A percentile compares a stretch with the other conserved stretches of the same genome.
Evolutionary conservation across 1,284 basidiomycete genomes (phyloP).

Genomic region (Cryptococcus sp.): DNA sequence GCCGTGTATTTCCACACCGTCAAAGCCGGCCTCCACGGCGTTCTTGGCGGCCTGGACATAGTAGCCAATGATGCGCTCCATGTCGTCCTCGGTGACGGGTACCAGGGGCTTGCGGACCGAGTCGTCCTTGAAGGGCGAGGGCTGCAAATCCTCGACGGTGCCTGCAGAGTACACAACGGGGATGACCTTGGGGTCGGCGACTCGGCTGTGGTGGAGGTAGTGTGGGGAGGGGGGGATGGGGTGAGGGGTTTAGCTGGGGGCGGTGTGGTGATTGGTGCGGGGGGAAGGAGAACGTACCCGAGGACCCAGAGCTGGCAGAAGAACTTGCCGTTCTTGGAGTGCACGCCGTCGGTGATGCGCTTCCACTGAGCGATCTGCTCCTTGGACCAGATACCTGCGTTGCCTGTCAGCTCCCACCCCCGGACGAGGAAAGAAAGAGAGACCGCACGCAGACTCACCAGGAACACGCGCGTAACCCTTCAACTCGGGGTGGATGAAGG

Average conservation of each 20-base stretch:
- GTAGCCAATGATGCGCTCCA: slow-evolving; percentile 50
- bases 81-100: slow-evolving; percentile 34
- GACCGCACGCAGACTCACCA: slow-evolving; percentile 4
- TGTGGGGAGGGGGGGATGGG: background rate
- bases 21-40: slow-evolving; percentile 62
- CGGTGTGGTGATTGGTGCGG: background rate
- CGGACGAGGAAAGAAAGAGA: slow-evolving; percentile 7
- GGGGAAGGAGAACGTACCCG: slow-evolving; percentile 32
- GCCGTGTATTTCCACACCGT: slow-evolving; percentile 59
- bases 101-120: slow-evolving; percentile 29
- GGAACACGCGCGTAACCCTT: slow-evolving; percentile 19
- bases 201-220: slow-evolving; percentile 15
- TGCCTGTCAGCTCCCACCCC: too few species aligned
- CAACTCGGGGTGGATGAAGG: slow-evolving; percentile 26
- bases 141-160: background rate
- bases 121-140: background rate
- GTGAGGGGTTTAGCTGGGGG: background rate
- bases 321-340: slow-evolving; percentile 53
- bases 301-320: slow-evolving; percentile 56
- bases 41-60: slow-evolving; percentile 56
- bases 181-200: slow-evolving; percentile 12
- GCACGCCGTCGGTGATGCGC: slow-evolving; percentile 51
- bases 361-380: slow-evolving; percentile 34
- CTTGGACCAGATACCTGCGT: slow-evolving; percentile 22
- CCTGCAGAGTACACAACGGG: slow-evolving; percentile 13